These are phyloP conservation scores for Pseudozyma tsukubaensis DNA, from an alignment of 1,284 basidiomycete species.

Conservation along the genomic window DNA sequence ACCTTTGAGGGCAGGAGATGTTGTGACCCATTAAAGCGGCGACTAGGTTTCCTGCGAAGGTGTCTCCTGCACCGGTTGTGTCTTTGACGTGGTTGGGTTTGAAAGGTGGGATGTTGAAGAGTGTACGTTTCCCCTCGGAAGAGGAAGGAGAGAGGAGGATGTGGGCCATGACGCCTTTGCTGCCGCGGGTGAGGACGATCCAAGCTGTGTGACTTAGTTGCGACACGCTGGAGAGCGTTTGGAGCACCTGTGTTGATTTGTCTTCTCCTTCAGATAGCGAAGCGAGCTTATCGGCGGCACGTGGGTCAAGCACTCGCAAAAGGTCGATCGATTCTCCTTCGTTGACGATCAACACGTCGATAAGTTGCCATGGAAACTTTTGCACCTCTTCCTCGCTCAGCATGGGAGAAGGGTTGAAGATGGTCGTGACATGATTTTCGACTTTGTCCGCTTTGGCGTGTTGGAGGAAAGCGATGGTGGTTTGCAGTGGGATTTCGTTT, in stretches of 20 bases:
- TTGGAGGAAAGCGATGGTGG: slow-evolving; percentile 70
- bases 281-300: slow-evolving; percentile 7
- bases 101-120: slow-evolving; percentile 47
- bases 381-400: slow-evolving; percentile 69
- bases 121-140: slow-evolving; percentile 14
- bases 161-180: slow-evolving; percentile 56
- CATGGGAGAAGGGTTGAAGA: slow-evolving; percentile 75
- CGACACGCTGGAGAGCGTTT: slow-evolving; percentile 39
- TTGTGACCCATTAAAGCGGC: slow-evolving; percentile 55
- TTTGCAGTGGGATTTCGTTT: slow-evolving; percentile 73
- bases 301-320: slow-evolving; percentile 47
- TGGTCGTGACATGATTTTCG: slow-evolving; percentile 29
- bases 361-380: slow-evolving; percentile 70
- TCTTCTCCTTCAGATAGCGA: slow-evolving; percentile 29
- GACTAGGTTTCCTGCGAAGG: slow-evolving; percentile 65
- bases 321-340: slow-evolving; percentile 71
- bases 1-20: slow-evolving; percentile 18
- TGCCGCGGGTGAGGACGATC: slow-evolving; percentile 64
- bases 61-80: slow-evolving; percentile 68
- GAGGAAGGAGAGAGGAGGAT: slow-evolving; percentile 27
- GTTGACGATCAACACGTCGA: slow-evolving; percentile 73
- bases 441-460: slow-evolving; percentile 22
- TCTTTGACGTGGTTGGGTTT: slow-evolving; percentile 58
- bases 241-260: slow-evolving; percentile 28
- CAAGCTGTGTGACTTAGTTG: slow-evolving; percentile 45